Conservation (phyloP, 2,329 filamentous ascomycete genomes). For the Pyricularia pennisetigena region DNA sequence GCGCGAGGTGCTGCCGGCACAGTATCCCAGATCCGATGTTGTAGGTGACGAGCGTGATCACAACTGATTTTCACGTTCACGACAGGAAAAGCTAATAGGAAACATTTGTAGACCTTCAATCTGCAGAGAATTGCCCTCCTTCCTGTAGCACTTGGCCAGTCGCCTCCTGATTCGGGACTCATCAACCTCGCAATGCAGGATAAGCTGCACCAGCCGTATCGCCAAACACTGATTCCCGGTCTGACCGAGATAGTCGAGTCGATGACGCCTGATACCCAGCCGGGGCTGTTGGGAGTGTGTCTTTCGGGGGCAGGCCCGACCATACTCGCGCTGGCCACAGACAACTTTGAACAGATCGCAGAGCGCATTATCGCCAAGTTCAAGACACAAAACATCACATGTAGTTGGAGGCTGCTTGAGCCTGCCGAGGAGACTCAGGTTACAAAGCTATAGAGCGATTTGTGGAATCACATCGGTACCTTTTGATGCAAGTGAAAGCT, state of each 20-base stretch:
- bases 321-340: conserved; percentile 83
- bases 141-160: conserved; percentile 79
- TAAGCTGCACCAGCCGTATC: conserved; percentile 94
- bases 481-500: background rate
- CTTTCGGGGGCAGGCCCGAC: conserved; percentile 91
- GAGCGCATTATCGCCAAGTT: conserved; percentile 67
- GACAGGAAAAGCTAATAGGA: background rate
- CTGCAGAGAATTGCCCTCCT: conserved; percentile 87
- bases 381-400: conserved; percentile 61
- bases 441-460: conserved; percentile 20
- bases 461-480: background rate
- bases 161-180: conserved; percentile 81
- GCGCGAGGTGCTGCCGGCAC: conserved; percentile 69
- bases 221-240: conserved; percentile 82
- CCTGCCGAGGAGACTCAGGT: conserved; percentile 64
- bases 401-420: conserved; percentile 79
- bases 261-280: conserved; percentile 79
- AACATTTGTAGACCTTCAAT: conserved; percentile 64
- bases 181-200: conserved; percentile 99
- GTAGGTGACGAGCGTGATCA: conserved; percentile 36
- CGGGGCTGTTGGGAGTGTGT: conserved; percentile 86
- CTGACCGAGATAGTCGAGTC: conserved; percentile 83
- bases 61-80: background rate
- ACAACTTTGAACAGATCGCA: conserved; percentile 83
- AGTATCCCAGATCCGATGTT: conserved; percentile 74